phyloP scores from a whole-genome alignment of 768 basidiomycete species.

The Artomyces pyxidatus region DNA sequence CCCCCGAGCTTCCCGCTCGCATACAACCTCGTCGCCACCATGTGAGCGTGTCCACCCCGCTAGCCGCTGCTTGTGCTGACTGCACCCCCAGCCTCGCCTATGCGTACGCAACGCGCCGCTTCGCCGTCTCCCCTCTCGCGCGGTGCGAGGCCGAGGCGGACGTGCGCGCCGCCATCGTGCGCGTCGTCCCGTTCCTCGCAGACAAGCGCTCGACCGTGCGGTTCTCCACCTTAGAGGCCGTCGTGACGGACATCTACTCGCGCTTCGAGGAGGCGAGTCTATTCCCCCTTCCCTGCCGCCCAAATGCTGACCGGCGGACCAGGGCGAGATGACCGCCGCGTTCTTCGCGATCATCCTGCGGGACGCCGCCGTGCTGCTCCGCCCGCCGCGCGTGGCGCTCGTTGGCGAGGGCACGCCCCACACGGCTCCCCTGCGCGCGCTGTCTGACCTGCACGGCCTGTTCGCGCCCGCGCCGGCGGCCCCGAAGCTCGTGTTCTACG shows the following conservation, averaged over 20 bases:
- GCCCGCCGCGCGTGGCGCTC: conserved; percentile 30
- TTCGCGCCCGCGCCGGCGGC: conserved; percentile 29
- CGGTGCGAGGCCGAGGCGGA: conserved; percentile 32
- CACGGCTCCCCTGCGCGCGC: conserved; percentile 36
- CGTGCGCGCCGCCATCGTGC: conserved; percentile 39
- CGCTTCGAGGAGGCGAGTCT: conserved; percentile 45
- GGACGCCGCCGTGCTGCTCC: conserved; percentile 48
- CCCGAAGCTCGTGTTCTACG: conserved; percentile 65
- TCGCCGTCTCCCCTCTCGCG: conserved; percentile 52
- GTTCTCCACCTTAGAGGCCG: conserved; percentile 40
- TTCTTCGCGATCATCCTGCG: conserved; percentile 45
- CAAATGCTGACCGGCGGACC: neutral
- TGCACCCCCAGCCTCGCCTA: conserved; percentile 50
- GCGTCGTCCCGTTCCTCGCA: conserved; percentile 55
- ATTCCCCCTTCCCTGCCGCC: neutral
- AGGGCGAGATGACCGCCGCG: conserved; percentile 27
- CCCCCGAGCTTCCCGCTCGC: conserved; percentile 33
- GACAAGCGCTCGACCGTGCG: conserved; percentile 51
- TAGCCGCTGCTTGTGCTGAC: neutral
- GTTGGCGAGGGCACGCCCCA: conserved; percentile 30
- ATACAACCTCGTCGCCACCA: conserved; percentile 62
- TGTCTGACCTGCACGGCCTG: conserved; percentile 47
- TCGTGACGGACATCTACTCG: conserved; percentile 61
- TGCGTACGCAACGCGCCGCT: conserved; percentile 53
- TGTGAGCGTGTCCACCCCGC: conserved; percentile 36